Percentiles rank a stretch among this genome's conserved stretches.
phyloP scores from a whole-genome alignment of 352 stramenopile genomes.

The Globisporangium takayamanum region DNA sequence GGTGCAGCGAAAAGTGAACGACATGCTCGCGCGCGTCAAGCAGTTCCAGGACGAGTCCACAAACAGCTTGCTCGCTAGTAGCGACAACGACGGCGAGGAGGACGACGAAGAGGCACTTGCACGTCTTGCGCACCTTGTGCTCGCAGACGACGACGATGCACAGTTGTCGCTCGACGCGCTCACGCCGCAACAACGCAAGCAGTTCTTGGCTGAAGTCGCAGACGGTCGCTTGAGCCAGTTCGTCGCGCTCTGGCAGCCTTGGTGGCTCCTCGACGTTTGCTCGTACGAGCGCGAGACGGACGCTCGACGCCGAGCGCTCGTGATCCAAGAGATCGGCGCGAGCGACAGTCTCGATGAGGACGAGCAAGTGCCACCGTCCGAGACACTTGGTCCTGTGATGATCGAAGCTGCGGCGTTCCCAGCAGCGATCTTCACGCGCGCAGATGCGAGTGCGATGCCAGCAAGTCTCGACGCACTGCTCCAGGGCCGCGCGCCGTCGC shows the following conservation, averaged over 20 bases:
- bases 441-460: slow-evolving; percentile 29
- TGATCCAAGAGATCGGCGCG: slow-evolving; percentile 36
- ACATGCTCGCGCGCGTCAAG: slow-evolving; percentile 44
- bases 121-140: slow-evolving; percentile 31
- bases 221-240: slow-evolving; percentile 58
- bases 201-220: slow-evolving; percentile 59
- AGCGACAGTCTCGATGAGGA: slow-evolving; percentile 5
- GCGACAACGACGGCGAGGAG: slow-evolving; percentile 18
- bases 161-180: slow-evolving; percentile 59
- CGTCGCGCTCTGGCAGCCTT: slow-evolving; percentile 61
- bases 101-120: slow-evolving; percentile 19
- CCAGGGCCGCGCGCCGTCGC: slow-evolving; percentile 23
- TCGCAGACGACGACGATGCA: slow-evolving; percentile 38
- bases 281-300: slow-evolving; percentile 54
- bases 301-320: slow-evolving; percentile 27
- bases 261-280: slow-evolving; percentile 45
- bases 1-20: slow-evolving; percentile 29
- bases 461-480: slow-evolving; percentile 27
- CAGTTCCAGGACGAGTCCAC: slow-evolving; percentile 44
- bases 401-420: slow-evolving; percentile 39
- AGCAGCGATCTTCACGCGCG: slow-evolving; percentile 37
- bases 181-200: slow-evolving; percentile 42
- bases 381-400: slow-evolving; percentile 11
- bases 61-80: neutral
- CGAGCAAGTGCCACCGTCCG: slow-evolving; percentile 10